Base-by-base conservation (phyloP, 768 basidiomycete species). In the Suillus subluteus region DNA sequence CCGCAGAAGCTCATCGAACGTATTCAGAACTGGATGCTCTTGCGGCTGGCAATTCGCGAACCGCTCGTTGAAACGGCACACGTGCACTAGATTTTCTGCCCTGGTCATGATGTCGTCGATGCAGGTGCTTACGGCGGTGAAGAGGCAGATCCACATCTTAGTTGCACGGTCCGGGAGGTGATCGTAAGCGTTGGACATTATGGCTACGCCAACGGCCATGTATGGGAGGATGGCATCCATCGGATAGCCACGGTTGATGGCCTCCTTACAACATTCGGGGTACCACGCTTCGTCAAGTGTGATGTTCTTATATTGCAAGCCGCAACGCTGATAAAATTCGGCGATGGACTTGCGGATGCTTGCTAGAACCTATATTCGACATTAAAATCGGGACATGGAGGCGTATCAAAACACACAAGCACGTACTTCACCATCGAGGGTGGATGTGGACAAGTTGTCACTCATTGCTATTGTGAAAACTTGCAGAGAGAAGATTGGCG, bases 21-120 rank as follows among this genome's bases (percentile, higher is more conserved):
- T 70, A 58, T 81, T 78, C 30, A 83, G 68, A 11, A 78, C 70
- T 1, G 67, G 65, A 56, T 78, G 73, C 1, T 50, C 72, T 30
- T 83, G 82, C 4, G 66, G 64, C 52, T 73, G 38, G 15, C 69
- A 70, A 6, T 50, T 48, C 1, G 78, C 37, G 55, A 83, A 79
- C 0, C 78, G 67, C 35, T 75, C 69, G 32, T 76, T 77, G 72
- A 84, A 84, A 18, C 68, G 63, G 15, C 75, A 73, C 15, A 82
- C 67, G n/a, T 66, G 37, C 59, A 70, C 40, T 40, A 73, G 67
- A 5, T 67, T 69, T 21, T 66, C n/a, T n/a, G n/a, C n/a, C n/a
- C n/a, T n/a, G n/a, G n/a, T n/a, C n/a, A n/a, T 70, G 1, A 67
- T 62, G 66, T 84, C 82, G 66, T 85, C 83, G 35, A 79, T 63